Base-by-base conservation (phyloP, 148 eudicot genomes). In the Arctostaphylos glauca region DNA sequence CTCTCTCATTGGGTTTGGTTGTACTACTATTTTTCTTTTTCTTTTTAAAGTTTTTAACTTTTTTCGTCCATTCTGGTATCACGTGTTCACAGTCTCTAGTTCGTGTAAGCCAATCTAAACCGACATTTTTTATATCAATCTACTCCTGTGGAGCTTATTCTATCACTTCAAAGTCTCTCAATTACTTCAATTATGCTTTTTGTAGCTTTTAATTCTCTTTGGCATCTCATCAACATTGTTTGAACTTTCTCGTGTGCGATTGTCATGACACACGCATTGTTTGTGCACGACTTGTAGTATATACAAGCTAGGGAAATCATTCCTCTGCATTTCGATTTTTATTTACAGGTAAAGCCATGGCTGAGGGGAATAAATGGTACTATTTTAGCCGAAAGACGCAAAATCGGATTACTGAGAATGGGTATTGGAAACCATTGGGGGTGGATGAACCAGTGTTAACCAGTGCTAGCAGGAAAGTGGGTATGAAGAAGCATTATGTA, bases 291-390 rank as follows among this genome's bases (percentile, higher is more conserved):
- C 5, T 19, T 56, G n/a, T 56, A 5, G 6, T 16, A 18, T 18
- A 8, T 6, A 58, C n/a, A 59, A n/a, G 38, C 38, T 59, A 59
- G 66, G 23, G 7, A 19, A 83, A 68, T 31, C 19, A 68, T 68
- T 5, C 4, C 15, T 44, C 15, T 44, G 5, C 47, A 16, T 13
- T 25, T 41, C 6, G 16, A 3, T 16, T 15, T 48, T 16, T 9
- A 90, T 19, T 3, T 81, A 87, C 80, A 95, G 98, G 98, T 78
- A 96, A 90, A 85, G 97, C 98, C 6, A 82, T 96, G 84, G 87
- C 77, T 0, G 98, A 94, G 89, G 98, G 95, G 10, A 88, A 82
- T 48, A 93, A 90, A 80, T 92, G 98, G 92, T 96, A 96, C 82
- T 94, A 87, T 80, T 96, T 92, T 66, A 94, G 98, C 82, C 74